phyloP scores from a whole-genome alignment of 2,329 filamentous ascomycete species.

The Remersonia thermophila region DNA sequence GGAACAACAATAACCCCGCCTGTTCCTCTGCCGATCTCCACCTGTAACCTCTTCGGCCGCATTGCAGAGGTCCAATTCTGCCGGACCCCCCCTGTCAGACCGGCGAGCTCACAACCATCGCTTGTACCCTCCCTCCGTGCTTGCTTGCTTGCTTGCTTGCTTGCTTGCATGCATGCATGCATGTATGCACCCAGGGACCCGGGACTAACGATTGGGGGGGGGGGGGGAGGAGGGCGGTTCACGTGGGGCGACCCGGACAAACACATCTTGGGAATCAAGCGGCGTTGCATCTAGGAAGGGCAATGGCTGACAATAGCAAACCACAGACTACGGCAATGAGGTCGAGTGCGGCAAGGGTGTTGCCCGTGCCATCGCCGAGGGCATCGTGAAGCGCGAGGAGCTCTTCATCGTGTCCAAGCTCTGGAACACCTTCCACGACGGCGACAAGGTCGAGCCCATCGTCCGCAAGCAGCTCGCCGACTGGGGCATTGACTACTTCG shows the following conservation, averaged over 20 bases:
- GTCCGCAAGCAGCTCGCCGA: constrained; percentile 64
- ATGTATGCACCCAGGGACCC: not conserved
- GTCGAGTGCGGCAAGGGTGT: constrained; percentile 66
- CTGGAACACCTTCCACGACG: constrained; percentile 85
- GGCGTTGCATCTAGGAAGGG: too few relatives aligned
- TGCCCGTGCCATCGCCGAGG: constrained; percentile 67
- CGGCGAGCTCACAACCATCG: constrained; percentile 5
- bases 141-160: not conserved
- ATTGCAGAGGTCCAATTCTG: constrained; percentile 8
- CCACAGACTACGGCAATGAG: constrained; percentile 75
- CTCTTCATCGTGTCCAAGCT: constrained; percentile 90
- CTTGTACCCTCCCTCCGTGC: not conserved
- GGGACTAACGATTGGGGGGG: too few relatives aligned
- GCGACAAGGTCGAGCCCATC: constrained; percentile 63
- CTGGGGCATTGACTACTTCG: constrained; percentile 81
- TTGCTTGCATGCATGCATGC: too few relatives aligned
- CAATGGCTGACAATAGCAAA: not conserved
- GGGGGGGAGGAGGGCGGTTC: too few relatives aligned
- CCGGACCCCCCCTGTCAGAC: constrained; percentile 6
- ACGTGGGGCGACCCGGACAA: too few relatives aligned
- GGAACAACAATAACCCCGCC: constrained; percentile 14
- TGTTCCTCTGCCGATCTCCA: constrained; percentile 13
- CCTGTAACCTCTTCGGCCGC: not conserved
- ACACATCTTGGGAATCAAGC: too few relatives aligned
- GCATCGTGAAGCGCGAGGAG: constrained; percentile 70